Conservation (phyloP, 805 yeast genomes). For the Starmerella tilneyi region DNA sequence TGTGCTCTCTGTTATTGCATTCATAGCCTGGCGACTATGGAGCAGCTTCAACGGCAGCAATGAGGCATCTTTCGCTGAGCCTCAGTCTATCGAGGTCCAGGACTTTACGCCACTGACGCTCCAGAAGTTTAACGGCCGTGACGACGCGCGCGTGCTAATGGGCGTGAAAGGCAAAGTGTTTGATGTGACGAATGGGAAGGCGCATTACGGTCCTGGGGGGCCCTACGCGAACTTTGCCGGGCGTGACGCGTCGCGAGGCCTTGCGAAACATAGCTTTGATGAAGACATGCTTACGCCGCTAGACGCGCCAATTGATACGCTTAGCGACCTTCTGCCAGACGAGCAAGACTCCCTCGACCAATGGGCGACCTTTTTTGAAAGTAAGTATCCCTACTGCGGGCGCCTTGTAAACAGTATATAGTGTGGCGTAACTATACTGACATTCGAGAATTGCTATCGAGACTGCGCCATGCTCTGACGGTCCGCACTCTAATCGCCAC, state of each 20-base stretch:
- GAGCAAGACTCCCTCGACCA: conserved; percentile 63
- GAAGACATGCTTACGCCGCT: conserved; percentile 50
- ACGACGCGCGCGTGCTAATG: conserved; percentile 67
- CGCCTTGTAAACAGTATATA: conserved; percentile 36
- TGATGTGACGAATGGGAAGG: conserved; percentile 69
- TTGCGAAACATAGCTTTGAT: conserved; percentile 82
- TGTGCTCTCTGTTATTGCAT: conserved; percentile 9
- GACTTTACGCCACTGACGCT: conserved; percentile 65
- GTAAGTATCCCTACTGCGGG: conserved; percentile 77
- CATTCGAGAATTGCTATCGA: no score
- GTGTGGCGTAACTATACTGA: no score
- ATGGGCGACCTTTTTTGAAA: conserved; percentile 76
- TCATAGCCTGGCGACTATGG: conserved; percentile 8
- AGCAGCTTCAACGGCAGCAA: background rate
- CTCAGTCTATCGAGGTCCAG: conserved; percentile 32
- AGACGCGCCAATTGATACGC: conserved; percentile 66
- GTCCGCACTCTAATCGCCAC: no score
- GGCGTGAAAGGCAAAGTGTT: conserved; percentile 80
- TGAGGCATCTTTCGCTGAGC: conserved; percentile 11
- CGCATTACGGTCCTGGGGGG: conserved; percentile 91
- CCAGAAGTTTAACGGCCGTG: conserved; percentile 68
- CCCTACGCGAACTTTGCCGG: conserved; percentile 94
- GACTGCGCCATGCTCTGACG: no score
- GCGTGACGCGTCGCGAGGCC: conserved; percentile 86
- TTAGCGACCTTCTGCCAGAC: conserved; percentile 47